Percentiles rank a stretch among this genome's conserved stretches.
Evolutionary conservation across 176 grass and related monocot genomes (phyloP).

Genomic region (Bromus sterilis): DNA sequence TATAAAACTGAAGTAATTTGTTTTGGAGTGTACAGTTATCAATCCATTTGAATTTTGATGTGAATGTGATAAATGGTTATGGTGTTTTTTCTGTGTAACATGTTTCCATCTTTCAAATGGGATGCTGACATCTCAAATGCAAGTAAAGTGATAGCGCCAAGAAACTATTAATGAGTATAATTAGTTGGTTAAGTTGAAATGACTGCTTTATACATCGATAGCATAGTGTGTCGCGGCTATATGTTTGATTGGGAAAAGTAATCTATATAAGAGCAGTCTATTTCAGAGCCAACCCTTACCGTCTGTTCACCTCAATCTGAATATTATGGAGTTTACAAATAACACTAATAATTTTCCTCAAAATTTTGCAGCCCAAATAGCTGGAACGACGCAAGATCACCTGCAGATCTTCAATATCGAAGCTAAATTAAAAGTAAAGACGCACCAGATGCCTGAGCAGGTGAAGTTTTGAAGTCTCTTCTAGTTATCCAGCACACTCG

Average conservation of each 20-base stretch:
- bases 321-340: background rate
- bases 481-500: background rate
- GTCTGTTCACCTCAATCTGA: background rate
- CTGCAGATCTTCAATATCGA: conserved; percentile 99
- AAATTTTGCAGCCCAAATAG: conserved; percentile 75
- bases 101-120: background rate
- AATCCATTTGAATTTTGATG: background rate
- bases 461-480: background rate
- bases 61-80: background rate
- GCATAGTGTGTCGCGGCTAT: background rate
- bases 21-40: background rate
- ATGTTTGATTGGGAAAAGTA: background rate
- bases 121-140: background rate
- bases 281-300: background rate
- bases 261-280: background rate
- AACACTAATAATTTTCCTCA: background rate
- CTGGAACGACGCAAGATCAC: conserved; percentile 91
- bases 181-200: background rate
- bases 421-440: conserved; percentile 91
- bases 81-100: background rate
- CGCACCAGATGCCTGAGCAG: conserved; percentile 97
- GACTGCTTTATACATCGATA: background rate
- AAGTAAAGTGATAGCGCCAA: background rate
- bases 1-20: background rate
- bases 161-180: background rate